Percentiles rank a stretch among this genome's conserved stretches.
Evolutionary conservation across 1,284 basidiomycete genomes (phyloP).

Genomic region (Sanghuangporus baumii): DNA sequence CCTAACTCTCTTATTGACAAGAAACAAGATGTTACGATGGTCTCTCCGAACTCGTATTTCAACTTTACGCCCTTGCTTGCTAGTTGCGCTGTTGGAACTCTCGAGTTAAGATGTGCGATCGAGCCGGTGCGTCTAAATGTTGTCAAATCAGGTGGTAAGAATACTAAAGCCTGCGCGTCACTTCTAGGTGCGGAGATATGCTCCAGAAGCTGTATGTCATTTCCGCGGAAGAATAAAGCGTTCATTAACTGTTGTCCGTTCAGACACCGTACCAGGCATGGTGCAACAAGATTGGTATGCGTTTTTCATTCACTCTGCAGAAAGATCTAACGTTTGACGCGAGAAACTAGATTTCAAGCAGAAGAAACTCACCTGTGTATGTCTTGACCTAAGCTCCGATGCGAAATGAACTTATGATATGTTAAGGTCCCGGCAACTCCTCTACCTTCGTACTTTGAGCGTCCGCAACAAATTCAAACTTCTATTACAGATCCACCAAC

Average conservation of each 20-base stretch:
- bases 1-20: neutral
- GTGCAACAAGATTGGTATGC: conserved; percentile 60
- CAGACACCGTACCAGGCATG: conserved; percentile 65
- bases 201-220: conserved; percentile 46
- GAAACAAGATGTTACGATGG: conserved; percentile 58
- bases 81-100: conserved; percentile 73
- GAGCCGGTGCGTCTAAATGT: conserved; percentile 59
- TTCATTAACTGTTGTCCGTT: neutral
- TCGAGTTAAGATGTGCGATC: conserved; percentile 76
- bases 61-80: conserved; percentile 81
- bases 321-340: neutral
- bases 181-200: conserved; percentile 46
- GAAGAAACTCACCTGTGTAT: conserved; percentile 54
- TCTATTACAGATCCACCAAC: neutral
- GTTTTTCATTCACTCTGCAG: neutral
- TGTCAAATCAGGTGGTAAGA: conserved; percentile 22
- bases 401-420: neutral
- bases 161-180: conserved; percentile 16
- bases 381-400: conserved; percentile 22
- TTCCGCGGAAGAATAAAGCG: neutral
- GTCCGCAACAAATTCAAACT: conserved; percentile 2
- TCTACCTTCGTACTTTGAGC: conserved; percentile 14
- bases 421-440: conserved; percentile 16
- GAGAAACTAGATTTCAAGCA: conserved; percentile 49
- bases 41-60: conserved; percentile 77